Percentiles rank a stretch among this genome's conserved stretches.
phyloP scores from a whole-genome alignment of 345 rosid genomes.

The Euphorbia lathyris region DNA sequence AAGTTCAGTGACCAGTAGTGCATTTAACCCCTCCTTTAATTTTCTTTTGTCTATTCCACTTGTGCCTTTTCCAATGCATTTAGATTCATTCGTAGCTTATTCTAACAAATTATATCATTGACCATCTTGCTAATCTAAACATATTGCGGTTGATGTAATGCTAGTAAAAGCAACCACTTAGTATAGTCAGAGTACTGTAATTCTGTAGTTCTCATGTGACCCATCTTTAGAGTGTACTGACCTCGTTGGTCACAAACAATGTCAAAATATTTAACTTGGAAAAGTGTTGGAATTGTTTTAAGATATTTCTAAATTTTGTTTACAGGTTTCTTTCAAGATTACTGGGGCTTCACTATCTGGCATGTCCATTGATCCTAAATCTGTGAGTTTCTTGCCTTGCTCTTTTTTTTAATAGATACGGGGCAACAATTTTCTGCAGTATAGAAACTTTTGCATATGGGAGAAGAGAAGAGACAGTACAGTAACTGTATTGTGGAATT shows the following conservation, averaged over 20 bases:
- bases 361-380: conserved; percentile 82
- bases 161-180: neutral
- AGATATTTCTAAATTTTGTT: conserved; percentile 3
- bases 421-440: neutral
- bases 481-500: neutral
- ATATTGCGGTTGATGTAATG: neutral
- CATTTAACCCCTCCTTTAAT: too few relatives aligned
- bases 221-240: neutral
- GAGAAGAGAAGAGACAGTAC: neutral
- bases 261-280: neutral
- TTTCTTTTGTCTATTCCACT: too few relatives aligned
- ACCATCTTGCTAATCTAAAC: neutral
- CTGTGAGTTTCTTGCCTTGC: conserved; percentile 43
- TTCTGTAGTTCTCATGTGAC: neutral
- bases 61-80: too few relatives aligned
- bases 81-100: neutral
- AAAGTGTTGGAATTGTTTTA: neutral
- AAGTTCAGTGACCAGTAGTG: too few relatives aligned
- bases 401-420: neutral
- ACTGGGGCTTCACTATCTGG: conserved; percentile 75
- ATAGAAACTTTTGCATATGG: neutral
- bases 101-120: neutral
- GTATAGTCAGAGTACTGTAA: neutral
- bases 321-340: conserved; percentile 79
- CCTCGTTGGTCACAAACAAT: neutral